Evolutionary conservation across 176 grass and related monocot genomes (phyloP).

Genomic region (Aegilops umbellulata): DNA sequence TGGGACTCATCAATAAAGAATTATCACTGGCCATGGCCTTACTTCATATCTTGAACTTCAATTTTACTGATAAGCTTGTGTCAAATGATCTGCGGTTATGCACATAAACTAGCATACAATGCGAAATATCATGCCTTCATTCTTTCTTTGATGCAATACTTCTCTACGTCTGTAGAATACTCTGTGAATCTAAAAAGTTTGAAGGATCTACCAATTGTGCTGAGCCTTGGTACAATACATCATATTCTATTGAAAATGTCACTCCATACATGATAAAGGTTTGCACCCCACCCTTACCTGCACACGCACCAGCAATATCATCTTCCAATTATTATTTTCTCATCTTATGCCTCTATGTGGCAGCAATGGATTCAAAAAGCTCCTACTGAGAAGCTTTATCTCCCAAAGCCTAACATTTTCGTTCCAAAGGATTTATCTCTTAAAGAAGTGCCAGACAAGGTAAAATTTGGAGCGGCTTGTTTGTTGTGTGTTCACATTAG

Average conservation of each 20-base stretch:
- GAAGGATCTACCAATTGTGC: slow-evolving; percentile 63
- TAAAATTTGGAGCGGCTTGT: slow-evolving; percentile 10
- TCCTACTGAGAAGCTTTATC: slow-evolving; percentile 71
- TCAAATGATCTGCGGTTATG: background rate
- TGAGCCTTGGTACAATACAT: slow-evolving; percentile 90
- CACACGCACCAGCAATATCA: background rate
- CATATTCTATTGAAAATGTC: slow-evolving; percentile 66
- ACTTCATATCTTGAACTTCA: background rate
- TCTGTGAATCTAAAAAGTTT: slow-evolving; percentile 85
- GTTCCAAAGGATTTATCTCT: slow-evolving; percentile 84
- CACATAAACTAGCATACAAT: background rate
- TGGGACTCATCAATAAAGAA: background rate
- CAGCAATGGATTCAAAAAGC: slow-evolving; percentile 89
- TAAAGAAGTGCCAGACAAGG: slow-evolving; percentile 74
- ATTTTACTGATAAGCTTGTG: slow-evolving; percentile 11
- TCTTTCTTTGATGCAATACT: slow-evolving; percentile 18
- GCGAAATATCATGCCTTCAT: background rate
- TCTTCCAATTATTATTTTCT: background rate
- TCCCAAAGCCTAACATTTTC: slow-evolving; percentile 89
- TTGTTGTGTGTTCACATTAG: background rate
- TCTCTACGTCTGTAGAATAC: slow-evolving; percentile 61
- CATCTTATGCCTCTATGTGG: slow-evolving; percentile 25
- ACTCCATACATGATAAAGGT: slow-evolving; percentile 75
- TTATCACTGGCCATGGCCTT: background rate
- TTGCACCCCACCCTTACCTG: background rate